Percentiles rank a stretch among this genome's conserved stretches.
Conservation (phyloP, 169 alveolate species). For the Cryptosporidium andersoni region DNA sequence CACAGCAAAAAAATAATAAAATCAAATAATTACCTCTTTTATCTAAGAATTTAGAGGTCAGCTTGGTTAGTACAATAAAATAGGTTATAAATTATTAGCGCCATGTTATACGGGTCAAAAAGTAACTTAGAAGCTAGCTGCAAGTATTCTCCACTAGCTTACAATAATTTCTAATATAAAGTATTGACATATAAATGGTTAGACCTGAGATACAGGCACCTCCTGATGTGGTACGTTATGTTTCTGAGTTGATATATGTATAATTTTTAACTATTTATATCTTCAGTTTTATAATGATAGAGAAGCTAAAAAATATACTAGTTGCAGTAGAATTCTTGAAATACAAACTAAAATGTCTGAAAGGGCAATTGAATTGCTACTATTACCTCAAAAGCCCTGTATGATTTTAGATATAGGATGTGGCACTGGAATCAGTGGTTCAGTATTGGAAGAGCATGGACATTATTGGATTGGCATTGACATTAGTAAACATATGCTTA, state of each 20-base stretch:
- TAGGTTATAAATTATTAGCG: too few relatives aligned
- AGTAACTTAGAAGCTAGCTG: not conserved
- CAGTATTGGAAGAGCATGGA: conserved; percentile 87
- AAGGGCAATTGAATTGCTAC: conserved; percentile 88
- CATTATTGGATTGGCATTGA: conserved; percentile 96
- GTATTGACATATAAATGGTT: conserved; percentile 10
- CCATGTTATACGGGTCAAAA: too few relatives aligned
- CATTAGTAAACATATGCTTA: conserved; percentile 91
- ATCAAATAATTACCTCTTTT: too few relatives aligned
- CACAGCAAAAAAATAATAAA: too few relatives aligned
- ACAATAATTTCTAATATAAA: not conserved
- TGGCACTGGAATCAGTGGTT: conserved; percentile 96
- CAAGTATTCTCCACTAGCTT: not conserved
- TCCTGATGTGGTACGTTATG: conserved; percentile 62
- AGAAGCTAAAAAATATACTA: conserved; percentile 89
- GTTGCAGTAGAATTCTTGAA: conserved; percentile 88
- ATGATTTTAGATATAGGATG: conserved; percentile 96
- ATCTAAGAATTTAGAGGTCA: too few relatives aligned
- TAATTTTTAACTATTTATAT: not conserved
- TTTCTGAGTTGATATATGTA: not conserved
- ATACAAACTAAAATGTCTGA: conserved; percentile 93
- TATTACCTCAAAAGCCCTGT: conserved; percentile 85
- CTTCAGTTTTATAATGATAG: conserved; percentile 85
- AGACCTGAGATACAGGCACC: conserved; percentile 69
- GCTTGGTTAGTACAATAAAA: too few relatives aligned